Base-by-base conservation (phyloP, 2,329 filamentous ascomycete genomes). In the Penicillium nordicum region DNA sequence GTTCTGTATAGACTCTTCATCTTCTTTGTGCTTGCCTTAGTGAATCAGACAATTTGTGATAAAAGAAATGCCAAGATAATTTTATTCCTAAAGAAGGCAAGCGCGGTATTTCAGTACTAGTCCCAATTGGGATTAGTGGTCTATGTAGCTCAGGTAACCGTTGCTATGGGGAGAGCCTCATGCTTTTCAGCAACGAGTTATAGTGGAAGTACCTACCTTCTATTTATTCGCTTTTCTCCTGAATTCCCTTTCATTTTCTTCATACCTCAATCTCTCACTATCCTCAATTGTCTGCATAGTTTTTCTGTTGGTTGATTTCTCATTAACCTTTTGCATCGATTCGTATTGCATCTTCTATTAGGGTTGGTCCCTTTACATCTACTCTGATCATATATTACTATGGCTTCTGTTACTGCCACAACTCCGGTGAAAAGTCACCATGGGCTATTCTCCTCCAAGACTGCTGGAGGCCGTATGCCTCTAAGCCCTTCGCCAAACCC, bases 381-480 rank as follows among this genome's bases (percentile, higher is more conserved):
- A 50, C 50, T 55, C 53, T 47, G 45, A 32, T 23, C 29, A 9
- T 37, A 49, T 52, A 50, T 55, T 76, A 83, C 68, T 74, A 97
- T 97, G 93, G 91, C 93, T 74, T 89, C 88, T 75, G 79, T 84
- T 75, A 80, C 85, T 72, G 86, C 97, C 76, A 89, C 91, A 69
- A 97, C 94, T 59, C 94, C 94, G 58, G 82, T 94, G 74, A 97
- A 97, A 84, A 94, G 90, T 83, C 93, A 96, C 77, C 87, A 89
- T 78, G 91, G 92, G 58, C 84, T 97, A 69, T 97, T 97, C 81
- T 92, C 88, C 66, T 86, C 90, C 66, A 92, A 92, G 74, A 94
- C 92, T 73, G 94, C 92, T 76, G 92, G 93, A 78, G 92, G 92
- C 74, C 90, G 94, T 61, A 92, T 96, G 82, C 92, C 94, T 67